Percentiles rank a stretch among this genome's conserved stretches.
phyloP scores from a whole-genome alignment of 2,329 filamentous ascomycete species.

The Monosporascus sp. region DNA sequence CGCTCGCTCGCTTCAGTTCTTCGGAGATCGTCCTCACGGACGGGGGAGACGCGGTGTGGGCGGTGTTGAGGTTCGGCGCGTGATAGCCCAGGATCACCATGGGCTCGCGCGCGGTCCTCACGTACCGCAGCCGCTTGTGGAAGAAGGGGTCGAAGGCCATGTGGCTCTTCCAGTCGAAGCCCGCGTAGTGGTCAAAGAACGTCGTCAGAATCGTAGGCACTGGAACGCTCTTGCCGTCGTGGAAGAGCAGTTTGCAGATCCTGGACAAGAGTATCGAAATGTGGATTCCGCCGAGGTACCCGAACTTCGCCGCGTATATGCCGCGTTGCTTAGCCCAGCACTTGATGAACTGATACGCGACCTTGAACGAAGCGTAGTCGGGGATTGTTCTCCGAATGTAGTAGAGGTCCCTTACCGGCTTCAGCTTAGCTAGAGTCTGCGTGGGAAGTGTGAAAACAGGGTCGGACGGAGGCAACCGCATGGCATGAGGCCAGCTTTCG shows the following conservation, averaged over 20 bases:
- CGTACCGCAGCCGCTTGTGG: slow-evolving; percentile 45
- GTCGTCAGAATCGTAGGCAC: slow-evolving; percentile 48
- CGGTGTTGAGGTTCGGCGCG: slow-evolving; percentile 56
- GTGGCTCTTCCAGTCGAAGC: slow-evolving; percentile 52
- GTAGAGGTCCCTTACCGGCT: slow-evolving; percentile 56
- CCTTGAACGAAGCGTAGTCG: slow-evolving; percentile 50
- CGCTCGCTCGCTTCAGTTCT: slow-evolving; percentile 45
- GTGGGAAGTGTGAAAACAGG: slow-evolving; percentile 50
- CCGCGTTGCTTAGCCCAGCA: slow-evolving; percentile 58
- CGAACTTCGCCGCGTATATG: slow-evolving; percentile 60
- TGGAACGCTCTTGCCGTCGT: slow-evolving; percentile 30
- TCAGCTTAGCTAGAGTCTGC: slow-evolving; percentile 55
- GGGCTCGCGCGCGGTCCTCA: slow-evolving; percentile 52
- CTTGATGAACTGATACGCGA: slow-evolving; percentile 55
- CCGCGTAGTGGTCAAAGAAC: slow-evolving; percentile 60
- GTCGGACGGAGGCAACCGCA: slow-evolving; percentile 44
- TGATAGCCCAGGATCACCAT: slow-evolving; percentile 61
- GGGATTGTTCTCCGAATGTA: slow-evolving; percentile 58
- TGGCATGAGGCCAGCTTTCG: slow-evolving; percentile 44
- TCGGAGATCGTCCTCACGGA: slow-evolving; percentile 45
- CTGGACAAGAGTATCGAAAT: slow-evolving; percentile 57
- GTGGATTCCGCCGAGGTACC: slow-evolving; percentile 60
- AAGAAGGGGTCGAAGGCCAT: slow-evolving; percentile 58
- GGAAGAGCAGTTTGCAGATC: slow-evolving; percentile 50
- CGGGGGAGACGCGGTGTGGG: slow-evolving; percentile 46